Base-by-base conservation (phyloP, 805 yeast species). In the Metschnikowia anglica region DNA sequence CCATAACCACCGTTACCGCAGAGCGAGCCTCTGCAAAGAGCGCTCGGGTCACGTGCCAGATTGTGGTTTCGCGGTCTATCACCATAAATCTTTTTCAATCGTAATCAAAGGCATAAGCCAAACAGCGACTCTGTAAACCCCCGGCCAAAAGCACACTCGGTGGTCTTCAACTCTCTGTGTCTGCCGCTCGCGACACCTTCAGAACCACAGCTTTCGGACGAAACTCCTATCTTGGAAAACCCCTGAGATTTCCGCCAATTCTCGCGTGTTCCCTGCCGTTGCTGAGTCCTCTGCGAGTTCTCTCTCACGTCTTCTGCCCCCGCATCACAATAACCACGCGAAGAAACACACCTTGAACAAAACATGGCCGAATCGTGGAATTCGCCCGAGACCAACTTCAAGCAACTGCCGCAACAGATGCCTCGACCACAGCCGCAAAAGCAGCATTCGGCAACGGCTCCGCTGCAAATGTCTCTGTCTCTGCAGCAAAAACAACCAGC, bases 401-500 rank as follows among this genome's bases (percentile, higher is more conserved):
- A 28, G 31, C 18, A 16, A 4, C 39, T n/a, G 25, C 39, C n/a
- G 39, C 15, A 4, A 13, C 18, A 16, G 3, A 31, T n/a, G 25
- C 39, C n/a, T 31, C 15, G 3, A 13, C 32, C 27, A 5, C 33
- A 36, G 13, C 29, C 9, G 28, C 31, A 16, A 28, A 28, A 7
- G 33, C 35, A 9, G 28, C 28, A 9, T 25, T 9, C 28, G 5
- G 28, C 12, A 5, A 5, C 28, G 11, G 4, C 28, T 4, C 28
- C 10, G n/a, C 13, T 5, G 11, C 28, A 25, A 25, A 11, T 25
- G 28, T 25, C 28, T 23, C 25, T 8, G 25, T 10, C 10, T n/a
- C 30, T 13, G 43, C 63, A 25, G 59, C 63, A 45, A 61, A 59
- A 44, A 34, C 32, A 25, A 48, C 36, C 34, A 47, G 9, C 36